Conservation (phyloP, 1,284 basidiomycete genomes). For the Ganoderma leucocontextum region DNA sequence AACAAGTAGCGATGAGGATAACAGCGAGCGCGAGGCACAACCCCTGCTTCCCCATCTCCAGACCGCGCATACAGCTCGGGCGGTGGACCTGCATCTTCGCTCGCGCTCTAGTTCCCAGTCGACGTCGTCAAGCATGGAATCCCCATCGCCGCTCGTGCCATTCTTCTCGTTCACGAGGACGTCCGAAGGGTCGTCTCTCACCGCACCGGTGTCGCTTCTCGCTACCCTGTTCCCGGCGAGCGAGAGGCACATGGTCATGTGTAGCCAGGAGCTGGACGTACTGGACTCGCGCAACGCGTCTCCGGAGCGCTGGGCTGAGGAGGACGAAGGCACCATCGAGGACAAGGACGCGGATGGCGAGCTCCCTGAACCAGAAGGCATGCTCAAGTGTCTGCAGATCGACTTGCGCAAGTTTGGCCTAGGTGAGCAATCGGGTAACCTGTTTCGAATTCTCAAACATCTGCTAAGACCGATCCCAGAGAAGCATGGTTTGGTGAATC, state of each 20-base stretch:
- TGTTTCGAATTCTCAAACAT: slow-evolving; percentile 3
- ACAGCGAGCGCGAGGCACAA: slow-evolving; percentile 13
- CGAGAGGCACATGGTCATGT: slow-evolving; percentile 78
- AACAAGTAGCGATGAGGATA: slow-evolving; percentile 32
- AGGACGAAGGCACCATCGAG: slow-evolving; percentile 44
- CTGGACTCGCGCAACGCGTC: slow-evolving; percentile 54
- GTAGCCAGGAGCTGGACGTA: slow-evolving; percentile 69
- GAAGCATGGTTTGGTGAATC: slow-evolving; percentile 79
- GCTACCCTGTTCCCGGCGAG: slow-evolving; percentile 70
- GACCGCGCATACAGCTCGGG: slow-evolving; percentile 11
- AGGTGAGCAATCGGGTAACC: slow-evolving; percentile 50
- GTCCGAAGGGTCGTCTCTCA: slow-evolving; percentile 75
- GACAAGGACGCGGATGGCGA: slow-evolving; percentile 46
- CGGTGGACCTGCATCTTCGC: slow-evolving; percentile 3
- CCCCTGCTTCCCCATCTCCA: slow-evolving; percentile 27
- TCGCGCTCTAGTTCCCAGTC: slow-evolving; percentile 31
- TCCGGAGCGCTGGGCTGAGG: slow-evolving; percentile 42
- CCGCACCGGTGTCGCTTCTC: slow-evolving; percentile 67
- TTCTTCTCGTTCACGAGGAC: slow-evolving; percentile 83
- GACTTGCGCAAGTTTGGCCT: slow-evolving; percentile 74
- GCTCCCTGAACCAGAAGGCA: slow-evolving; percentile 45
- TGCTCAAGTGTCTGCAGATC: slow-evolving; percentile 72
- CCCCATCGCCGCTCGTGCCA: slow-evolving; percentile 49
- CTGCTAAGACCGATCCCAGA: slow-evolving; percentile 48
- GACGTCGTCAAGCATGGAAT: slow-evolving; percentile 28